Base-by-base conservation (phyloP, 2,329 filamentous ascomycete species). In the Phaeosphaeria sp. region DNA sequence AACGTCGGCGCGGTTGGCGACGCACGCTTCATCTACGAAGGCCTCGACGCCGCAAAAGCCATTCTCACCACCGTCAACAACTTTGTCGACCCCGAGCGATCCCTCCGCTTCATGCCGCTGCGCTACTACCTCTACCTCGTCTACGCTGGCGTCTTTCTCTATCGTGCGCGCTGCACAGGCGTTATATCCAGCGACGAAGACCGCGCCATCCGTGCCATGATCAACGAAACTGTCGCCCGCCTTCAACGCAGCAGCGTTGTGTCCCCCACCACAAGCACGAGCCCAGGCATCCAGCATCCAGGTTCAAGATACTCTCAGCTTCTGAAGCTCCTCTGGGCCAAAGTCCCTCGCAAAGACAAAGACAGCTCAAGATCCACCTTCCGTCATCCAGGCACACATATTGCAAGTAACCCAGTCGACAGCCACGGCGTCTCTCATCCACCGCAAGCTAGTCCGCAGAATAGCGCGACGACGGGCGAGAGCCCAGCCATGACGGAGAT, bases 51-150 rank as follows among this genome's bases (percentile, higher is more conserved):
- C 0, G 81, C 81, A 7, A 82, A 82, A 67, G 80, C 79, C 21
- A 75, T 83, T 15, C 71, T 83, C 2, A 81, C 78, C n/a, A 83
- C 81, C 33, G 77, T 80, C 49, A 83, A 82, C 67, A 82, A 80
- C 49, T 83, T 82, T 54, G 80, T 83, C 21, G 78, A 81, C 55
- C 79, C 81, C 0, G 80, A 82, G 56, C 78, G 77, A 59, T 72
- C 75, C 1, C 70, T 83, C 0, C 77, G 81, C 30, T 82, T 78
- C 59, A 82, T 83, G 81, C 81, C 81, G 0, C 63, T 82, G 1
- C 74, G 80, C 1, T 82, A 81, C 68, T 82, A 81, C 56, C 77
- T 83, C 20, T 82, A 82, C 66, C 78, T 81, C 5, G 79, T 83
- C 25, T 82, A 83, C 56, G 78, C 79, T 1, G 80, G 79, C 10